Base-by-base conservation (phyloP, 2,329 filamentous ascomycete species). In the Volutella citrinella region DNA sequence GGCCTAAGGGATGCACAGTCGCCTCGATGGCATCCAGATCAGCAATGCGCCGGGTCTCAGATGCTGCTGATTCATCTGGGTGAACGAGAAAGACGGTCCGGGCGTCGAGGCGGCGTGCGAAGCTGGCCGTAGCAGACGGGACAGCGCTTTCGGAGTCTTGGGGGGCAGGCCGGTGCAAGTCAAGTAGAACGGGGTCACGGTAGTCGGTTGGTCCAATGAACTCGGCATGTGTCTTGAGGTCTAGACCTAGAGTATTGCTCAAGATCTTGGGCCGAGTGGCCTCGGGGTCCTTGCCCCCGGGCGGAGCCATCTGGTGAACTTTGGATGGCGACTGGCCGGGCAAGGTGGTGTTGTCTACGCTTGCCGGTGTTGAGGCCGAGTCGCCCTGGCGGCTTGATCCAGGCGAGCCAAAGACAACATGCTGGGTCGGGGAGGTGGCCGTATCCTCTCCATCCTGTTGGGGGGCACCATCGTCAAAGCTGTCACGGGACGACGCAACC, bases 1-100 rank as follows among this genome's bases (percentile, higher is more conserved):
- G 70, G 13, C 82, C 82, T 45, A 84, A 72, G 5, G 80, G 76
- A 16, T 72, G 71, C 5, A 87, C 77, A 23, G 78, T 66, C 18
- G 70, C 68, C 54, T 84, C 80, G 36, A 85, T 73, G 19, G 72
- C 70, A 46, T 70, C 66, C 11, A 64, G 45, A 20, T 65, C 60
- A 8, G 58, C 55, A 13, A 63, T 57, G 3, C 60, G 54, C 39
- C 74, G 69, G 19, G 65, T 60, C 18, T 64, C 60, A 0, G 58
- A 63, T 1, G 60, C 52, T 2, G 57, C 51, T 13, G 52, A 54
- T 19, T 59, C 57, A 23, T 64, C 60, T 1, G 58, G 55, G 19
- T 61, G 56, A 10, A 64, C 55, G 13, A 64, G 48, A 20, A 64
- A 64, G 26, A 60, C 52, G 27, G 60, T 63, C 5, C 52, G 48